Conservation (phyloP, 345 rosid genomes). For the Zanthoxylum bungeanum region DNA sequence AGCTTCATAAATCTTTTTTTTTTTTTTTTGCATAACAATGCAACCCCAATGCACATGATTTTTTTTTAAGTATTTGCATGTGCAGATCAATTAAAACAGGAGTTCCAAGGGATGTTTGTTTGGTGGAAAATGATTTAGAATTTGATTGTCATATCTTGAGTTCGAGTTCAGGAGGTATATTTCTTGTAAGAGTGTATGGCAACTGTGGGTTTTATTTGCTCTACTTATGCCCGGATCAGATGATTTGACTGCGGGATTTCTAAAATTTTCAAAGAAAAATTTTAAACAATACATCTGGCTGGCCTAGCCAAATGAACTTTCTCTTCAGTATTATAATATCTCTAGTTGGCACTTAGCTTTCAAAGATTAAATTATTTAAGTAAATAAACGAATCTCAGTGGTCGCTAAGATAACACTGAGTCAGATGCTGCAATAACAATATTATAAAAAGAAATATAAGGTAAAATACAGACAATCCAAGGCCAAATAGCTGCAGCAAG, state of each 20-base stretch:
- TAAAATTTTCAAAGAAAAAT: too few species aligned
- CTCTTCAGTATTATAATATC: slow-evolving; percentile 17
- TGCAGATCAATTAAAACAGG: slow-evolving; percentile 29
- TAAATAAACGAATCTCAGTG: slow-evolving; percentile 19
- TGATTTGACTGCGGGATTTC: too few species aligned
- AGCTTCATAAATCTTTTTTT: neutral
- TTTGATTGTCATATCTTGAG: too few species aligned
- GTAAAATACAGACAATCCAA: slow-evolving; percentile 8
- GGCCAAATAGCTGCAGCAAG: neutral
- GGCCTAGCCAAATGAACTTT: slow-evolving; percentile 21
- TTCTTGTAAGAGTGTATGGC: too few species aligned
- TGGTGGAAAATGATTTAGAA: too few species aligned
- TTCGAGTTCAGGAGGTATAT: too few species aligned
- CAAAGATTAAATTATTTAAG: slow-evolving; percentile 3
- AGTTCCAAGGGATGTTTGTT: too few species aligned
- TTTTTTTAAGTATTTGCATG: slow-evolving; percentile 23
- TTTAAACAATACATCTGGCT: slow-evolving; percentile 9
- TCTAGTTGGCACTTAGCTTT: slow-evolving; percentile 15
- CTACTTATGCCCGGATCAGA: too few species aligned
- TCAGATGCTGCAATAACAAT: neutral
- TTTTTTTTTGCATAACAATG: neutral
- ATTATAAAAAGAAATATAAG: neutral
- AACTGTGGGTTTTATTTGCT: too few species aligned
- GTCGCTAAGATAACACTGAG: neutral
- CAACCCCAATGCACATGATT: slow-evolving; percentile 4